Base-by-base conservation (phyloP, 2,329 filamentous ascomycete species). In the Mariannaea sp. region DNA sequence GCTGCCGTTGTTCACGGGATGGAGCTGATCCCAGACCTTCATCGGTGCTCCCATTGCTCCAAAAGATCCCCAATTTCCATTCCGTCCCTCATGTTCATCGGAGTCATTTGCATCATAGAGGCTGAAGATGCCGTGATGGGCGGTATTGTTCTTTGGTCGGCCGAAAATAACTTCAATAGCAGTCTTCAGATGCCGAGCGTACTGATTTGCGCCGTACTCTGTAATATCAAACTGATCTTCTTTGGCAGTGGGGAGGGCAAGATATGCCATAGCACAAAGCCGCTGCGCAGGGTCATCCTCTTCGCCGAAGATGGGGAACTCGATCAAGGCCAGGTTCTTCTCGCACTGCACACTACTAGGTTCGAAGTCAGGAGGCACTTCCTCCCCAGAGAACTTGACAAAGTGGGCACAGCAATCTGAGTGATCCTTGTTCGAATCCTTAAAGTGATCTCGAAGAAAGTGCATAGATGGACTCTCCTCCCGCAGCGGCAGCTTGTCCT, bases 111-210 rank as follows among this genome's bases (percentile, higher is more conserved):
- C 38, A 14, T 65, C 51, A 2, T 43, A 29, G 1, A 70, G 36
- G 4, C 42, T 41, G 12, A 64, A 59, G 5, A 65, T 14, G 7
- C 49, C 42, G 33, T 65, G 59, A 14, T 65, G 60, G n/a, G 46
- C 46, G 5, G 22, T 3, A 2, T 17, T 20, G 9, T 17, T n/a
- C 1, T 30, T 13, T 1, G 55, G 49, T 1, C 10, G 48, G 1
- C 66, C 67, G 3, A 65, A 41, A 4, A 72, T 32, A 5, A 71
- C 61, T 3, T 70, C 64, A 5, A 67, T 54, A 0, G 64, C 60
- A 1, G 61, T 59, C 22, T 44, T 55, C 14, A 72, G 42, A 20
- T 64, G 62, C 0, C 44, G 45, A 32, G 62, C 62, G 49, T 61
- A 71, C 38, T 68, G 63, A 36, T 70, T 62, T 10, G 60, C 57